A percentile compares a stretch with the other conserved stretches of the same genome.
These are phyloP conservation scores for Closterium sp. DNA, from an alignment of 139 green algal genomes.

Conservation along the genomic window DNA sequence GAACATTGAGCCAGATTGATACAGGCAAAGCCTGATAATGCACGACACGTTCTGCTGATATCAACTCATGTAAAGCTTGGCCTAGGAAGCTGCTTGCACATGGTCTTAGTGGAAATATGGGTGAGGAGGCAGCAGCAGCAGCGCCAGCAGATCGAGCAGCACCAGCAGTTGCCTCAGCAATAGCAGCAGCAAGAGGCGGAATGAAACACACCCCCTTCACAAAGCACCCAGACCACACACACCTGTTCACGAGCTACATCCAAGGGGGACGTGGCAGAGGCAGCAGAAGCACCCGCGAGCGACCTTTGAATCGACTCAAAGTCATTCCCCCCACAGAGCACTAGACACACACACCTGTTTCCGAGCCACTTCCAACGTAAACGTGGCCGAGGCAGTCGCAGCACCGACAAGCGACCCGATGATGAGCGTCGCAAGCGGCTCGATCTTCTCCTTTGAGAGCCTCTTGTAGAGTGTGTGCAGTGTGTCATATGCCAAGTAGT, in stretches of 20 bases:
- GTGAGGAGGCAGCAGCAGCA: background rate
- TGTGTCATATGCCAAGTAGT: slow-evolving; percentile 48
- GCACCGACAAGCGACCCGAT: slow-evolving; percentile 38
- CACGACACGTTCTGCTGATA: too few species aligned
- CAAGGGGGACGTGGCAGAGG: slow-evolving; percentile 34
- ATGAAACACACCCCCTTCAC: too few species aligned
- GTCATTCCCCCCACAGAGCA: too few species aligned
- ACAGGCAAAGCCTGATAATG: too few species aligned
- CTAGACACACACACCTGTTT: too few species aligned
- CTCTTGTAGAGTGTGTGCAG: slow-evolving; percentile 34
- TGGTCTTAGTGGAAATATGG: too few species aligned
- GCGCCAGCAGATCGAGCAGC: background rate
- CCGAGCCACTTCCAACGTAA: too few species aligned
- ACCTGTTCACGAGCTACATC: slow-evolving; percentile 12
- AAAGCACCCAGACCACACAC: too few species aligned
- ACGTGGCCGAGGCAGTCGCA: slow-evolving; percentile 25
- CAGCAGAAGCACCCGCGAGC: slow-evolving; percentile 22
- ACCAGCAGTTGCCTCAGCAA: background rate
- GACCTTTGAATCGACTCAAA: slow-evolving; percentile 34
- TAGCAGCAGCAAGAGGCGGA: background rate
- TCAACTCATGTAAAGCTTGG: too few species aligned
- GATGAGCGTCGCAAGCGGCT: slow-evolving; percentile 32
- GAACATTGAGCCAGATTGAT: too few species aligned
- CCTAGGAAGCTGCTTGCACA: too few species aligned
- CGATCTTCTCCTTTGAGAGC: slow-evolving; percentile 32